Base-by-base conservation (phyloP, 2,329 filamentous ascomycete genomes). In the Parascedosporium putredinis region DNA sequence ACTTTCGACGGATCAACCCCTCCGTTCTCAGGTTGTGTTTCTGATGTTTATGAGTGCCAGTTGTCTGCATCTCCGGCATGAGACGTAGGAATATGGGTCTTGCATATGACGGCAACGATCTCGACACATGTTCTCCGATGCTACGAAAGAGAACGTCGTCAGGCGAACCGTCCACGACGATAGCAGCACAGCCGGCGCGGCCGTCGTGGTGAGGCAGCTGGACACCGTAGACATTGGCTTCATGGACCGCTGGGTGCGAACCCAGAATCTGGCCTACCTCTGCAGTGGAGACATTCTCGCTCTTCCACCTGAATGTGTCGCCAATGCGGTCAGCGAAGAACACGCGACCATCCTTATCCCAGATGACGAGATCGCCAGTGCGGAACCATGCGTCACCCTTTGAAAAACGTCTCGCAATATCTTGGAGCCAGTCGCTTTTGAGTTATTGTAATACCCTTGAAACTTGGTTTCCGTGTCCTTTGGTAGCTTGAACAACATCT, bases 41-140 rank as follows among this genome's bases (percentile, higher is more conserved):
- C 67, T 90, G 84, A 68, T 94, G 86, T 72, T 95, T 95, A 59
- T 88, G 86, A 45, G 88, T 95, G 0, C 88, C 88, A 4, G 89
- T 95, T 1, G 79, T 74, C 58, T 84, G 79, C 43, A 75, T 66
- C 23, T 76, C 73, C 23, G 67, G 71, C 6, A 83, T 75, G 5
- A 89, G 65, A 10, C 89, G 74, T 45, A 95, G 62, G 66, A 95
- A 95, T 1, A 93, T 58, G 0, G 89, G 89, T 4, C 83, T 75
- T 0, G 88, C 88, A 59, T 86, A 94, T 45, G 73, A 75, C 0
- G 89, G 88, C 23, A 95, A 69, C 5, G 69, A 69, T 5, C 64
- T 63, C 12, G 68, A 60, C 0, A 76, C 76, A 57, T 88, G 81
- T 0, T 66, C 59, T 0, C 83, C 83, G 3, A 94, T 61, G 24